Percentiles rank a stretch among this genome's conserved stretches.
These are phyloP conservation scores for Phytopythium boreale DNA, from an alignment of 352 stramenopile species.

Conservation along the genomic window DNA sequence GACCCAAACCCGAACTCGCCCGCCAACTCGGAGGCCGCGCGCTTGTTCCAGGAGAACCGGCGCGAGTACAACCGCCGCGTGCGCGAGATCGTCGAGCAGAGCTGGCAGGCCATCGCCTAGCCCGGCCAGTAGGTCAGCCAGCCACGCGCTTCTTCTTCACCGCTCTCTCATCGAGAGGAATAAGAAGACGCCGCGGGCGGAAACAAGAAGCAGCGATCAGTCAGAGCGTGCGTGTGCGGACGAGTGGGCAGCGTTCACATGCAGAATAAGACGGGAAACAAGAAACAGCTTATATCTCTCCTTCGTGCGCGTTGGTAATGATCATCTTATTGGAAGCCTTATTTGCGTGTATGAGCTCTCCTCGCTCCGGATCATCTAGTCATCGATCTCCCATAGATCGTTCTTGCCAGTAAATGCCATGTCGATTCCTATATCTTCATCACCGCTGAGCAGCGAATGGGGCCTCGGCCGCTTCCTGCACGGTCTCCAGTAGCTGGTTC, in stretches of 20 bases:
- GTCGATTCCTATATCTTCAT: not conserved
- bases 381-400: too few species aligned
- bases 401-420: too few species aligned
- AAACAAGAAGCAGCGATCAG: not conserved
- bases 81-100: conserved; percentile 98
- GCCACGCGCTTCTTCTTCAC: not conserved
- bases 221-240: not conserved
- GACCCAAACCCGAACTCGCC: conserved; percentile 99
- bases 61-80: conserved; percentile 99
- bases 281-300: conserved; percentile 10
- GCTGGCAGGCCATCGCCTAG: conserved; percentile 91
- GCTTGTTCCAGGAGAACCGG: conserved; percentile 98
- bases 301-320: not conserved
- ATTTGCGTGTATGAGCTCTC: not conserved
- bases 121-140: not conserved
- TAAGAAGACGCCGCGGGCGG: not conserved
- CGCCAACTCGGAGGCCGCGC: conserved; percentile 97
- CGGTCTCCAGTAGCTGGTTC: conserved; percentile 42
- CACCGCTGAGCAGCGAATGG: conserved; percentile 30
- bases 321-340: not conserved
- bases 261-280: conserved; percentile 10
- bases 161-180: too few species aligned
- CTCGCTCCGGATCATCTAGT: not conserved
- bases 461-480: conserved; percentile 50
- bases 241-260: not conserved